phyloP scores from a whole-genome alignment of 139 green algal genomes.

The Pseudopediastrum boryanum region DNA sequence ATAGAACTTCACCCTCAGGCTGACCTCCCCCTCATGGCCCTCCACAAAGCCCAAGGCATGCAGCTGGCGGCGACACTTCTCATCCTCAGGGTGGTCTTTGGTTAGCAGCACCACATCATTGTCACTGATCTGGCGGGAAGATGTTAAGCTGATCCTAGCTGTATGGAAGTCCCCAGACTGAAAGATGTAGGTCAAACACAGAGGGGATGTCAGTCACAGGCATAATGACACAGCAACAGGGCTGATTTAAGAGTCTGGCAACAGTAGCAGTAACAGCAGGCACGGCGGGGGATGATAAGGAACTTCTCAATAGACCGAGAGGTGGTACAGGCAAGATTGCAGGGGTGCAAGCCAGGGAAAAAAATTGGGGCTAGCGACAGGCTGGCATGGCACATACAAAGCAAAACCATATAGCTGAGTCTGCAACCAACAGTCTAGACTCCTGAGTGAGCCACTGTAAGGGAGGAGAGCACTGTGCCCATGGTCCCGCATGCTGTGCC shows the following conservation, averaged over 20 bases:
- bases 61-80: conserved; percentile 39
- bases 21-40: conserved; percentile 63
- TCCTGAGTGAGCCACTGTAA: too few relatives aligned
- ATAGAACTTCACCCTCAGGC: conserved; percentile 69
- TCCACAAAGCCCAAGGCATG: conserved; percentile 74
- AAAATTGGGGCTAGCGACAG: too few relatives aligned
- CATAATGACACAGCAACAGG: too few relatives aligned
- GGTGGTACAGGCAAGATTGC: neutral
- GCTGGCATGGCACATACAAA: too few relatives aligned
- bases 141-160: conserved; percentile 43
- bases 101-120: conserved; percentile 88
- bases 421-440: too few relatives aligned
- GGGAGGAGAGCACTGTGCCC: too few relatives aligned
- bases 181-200: neutral
- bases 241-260: too few relatives aligned
- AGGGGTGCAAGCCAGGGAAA: neutral
- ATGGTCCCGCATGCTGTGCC: too few relatives aligned
- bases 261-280: too few relatives aligned
- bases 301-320: neutral
- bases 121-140: conserved; percentile 51
- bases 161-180: conserved; percentile 67
- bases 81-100: conserved; percentile 71
- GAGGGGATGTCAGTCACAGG: neutral
- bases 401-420: too few relatives aligned
- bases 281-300: neutral